phyloP scores from a whole-genome alignment of 106 monocot species.

The Amphibolis antarctica region DNA sequence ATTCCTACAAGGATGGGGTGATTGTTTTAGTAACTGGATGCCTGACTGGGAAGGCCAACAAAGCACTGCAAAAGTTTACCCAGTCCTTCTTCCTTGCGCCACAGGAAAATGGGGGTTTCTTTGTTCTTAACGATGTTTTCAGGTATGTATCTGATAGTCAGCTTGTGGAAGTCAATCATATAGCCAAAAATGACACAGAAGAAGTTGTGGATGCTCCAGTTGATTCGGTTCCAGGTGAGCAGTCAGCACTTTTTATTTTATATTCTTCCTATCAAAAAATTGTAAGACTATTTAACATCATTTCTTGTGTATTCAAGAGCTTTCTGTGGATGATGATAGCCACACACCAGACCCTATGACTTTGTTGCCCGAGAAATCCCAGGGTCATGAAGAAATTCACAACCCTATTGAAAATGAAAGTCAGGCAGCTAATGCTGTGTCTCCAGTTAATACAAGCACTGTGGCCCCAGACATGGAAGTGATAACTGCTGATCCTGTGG shows the following conservation, averaged over 20 bases:
- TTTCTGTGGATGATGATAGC: neutral
- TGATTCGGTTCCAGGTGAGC: constrained; percentile 10
- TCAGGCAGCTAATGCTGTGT: neutral
- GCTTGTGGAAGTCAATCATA: neutral
- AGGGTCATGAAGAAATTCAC: neutral
- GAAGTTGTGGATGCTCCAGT: neutral
- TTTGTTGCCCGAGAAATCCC: neutral
- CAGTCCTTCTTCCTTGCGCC: constrained; percentile 28
- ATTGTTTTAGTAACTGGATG: constrained; percentile 19
- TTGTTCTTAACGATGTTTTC: constrained; percentile 27
- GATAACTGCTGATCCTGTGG: neutral
- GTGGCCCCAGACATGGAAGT: constrained; percentile 1
- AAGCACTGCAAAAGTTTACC: constrained; percentile 11
- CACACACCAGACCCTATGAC: constrained; percentile 1
- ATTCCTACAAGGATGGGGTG: constrained; percentile 21
- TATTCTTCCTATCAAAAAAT: neutral
- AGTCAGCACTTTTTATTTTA: neutral
- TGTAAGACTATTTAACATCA: neutral
- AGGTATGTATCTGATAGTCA: constrained; percentile 8
- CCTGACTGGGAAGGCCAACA: constrained; percentile 10
- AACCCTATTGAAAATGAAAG: neutral
- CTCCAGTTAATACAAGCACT: neutral
- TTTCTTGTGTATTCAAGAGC: constrained; percentile 6
- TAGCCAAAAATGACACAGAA: neutral
- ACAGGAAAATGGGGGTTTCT: constrained; percentile 25